Evolutionary conservation across 2,329 filamentous ascomycete species (phyloP).

Genomic region (Hypocreales sp.): DNA sequence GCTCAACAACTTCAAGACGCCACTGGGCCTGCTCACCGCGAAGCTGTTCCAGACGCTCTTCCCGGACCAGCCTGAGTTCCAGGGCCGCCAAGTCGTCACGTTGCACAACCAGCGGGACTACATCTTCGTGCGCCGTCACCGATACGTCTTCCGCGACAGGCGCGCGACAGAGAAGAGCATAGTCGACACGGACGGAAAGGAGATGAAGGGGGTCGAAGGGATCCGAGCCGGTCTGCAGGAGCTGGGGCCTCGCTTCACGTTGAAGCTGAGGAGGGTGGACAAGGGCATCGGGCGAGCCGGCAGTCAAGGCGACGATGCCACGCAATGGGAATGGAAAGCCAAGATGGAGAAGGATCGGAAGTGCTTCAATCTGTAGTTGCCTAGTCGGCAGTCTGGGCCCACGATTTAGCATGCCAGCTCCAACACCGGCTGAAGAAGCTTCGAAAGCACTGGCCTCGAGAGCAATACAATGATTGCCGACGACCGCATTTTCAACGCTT

Average conservation of each 20-base stretch:
- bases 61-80: slow-evolving; percentile 67
- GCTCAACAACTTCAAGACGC: slow-evolving; percentile 89
- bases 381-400: too few species aligned
- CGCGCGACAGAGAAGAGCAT: slow-evolving; percentile 75
- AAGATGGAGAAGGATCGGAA: slow-evolving; percentile 90
- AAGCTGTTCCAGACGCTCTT: slow-evolving; percentile 50
- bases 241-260: slow-evolving; percentile 55
- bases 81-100: slow-evolving; percentile 80
- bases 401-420: too few species aligned
- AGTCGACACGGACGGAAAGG: slow-evolving; percentile 64
- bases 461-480: too few species aligned
- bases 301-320: slow-evolving; percentile 54
- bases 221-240: slow-evolving; percentile 84
- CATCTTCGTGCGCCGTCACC: slow-evolving; percentile 80
- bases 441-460: too few species aligned
- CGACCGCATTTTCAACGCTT: too few species aligned
- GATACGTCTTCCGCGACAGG: slow-evolving; percentile 89
- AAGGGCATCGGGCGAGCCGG: slow-evolving; percentile 64
- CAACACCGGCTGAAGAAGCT: too few species aligned
- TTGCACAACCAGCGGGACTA: slow-evolving; percentile 93
- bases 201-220: slow-evolving; percentile 70
- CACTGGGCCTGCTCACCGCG: slow-evolving; percentile 75
- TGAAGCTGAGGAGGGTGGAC: slow-evolving; percentile 84
- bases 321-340: slow-evolving; percentile 95
- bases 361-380: slow-evolving; percentile 69